These are phyloP conservation scores for Capillidium rhysosporum DNA, from an alignment of 371 early-diverging fungal genomes.

Conservation along the genomic window DNA sequence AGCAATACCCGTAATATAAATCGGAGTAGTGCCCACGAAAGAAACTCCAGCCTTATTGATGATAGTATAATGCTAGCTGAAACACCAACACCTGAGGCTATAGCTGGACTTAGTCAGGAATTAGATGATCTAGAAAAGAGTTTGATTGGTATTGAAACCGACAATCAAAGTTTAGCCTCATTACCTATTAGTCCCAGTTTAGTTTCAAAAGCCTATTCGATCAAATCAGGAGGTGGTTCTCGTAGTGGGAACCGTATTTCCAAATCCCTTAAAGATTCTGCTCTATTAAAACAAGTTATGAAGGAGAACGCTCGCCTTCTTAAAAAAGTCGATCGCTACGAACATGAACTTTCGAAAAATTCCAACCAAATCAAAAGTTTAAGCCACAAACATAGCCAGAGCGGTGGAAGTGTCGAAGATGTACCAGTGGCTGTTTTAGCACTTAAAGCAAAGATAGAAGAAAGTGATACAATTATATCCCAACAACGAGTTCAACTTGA, in stretches of 20 bases:
- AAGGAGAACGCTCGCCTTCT: neutral
- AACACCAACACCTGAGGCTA: neutral
- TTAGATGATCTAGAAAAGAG: neutral
- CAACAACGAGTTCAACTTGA: constrained; percentile 1
- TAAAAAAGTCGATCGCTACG: neutral
- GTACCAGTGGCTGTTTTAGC: neutral
- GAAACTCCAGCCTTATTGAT: too few relatives aligned
- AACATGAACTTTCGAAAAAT: neutral
- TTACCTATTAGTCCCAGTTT: neutral
- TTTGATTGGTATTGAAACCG: neutral
- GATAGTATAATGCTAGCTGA: neutral
- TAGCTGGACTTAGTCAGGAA: neutral
- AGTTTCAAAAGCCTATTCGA: neutral
- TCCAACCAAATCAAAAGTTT: too few relatives aligned
- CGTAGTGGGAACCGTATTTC: neutral
- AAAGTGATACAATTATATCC: neutral
- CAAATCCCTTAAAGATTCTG: neutral
- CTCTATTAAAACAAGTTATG: neutral
- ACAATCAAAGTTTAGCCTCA: neutral
- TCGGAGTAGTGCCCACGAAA: too few relatives aligned
- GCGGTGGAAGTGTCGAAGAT: neutral
- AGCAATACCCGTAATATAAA: too few relatives aligned
- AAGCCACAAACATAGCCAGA: neutral
- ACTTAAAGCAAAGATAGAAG: neutral
- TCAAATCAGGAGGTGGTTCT: neutral